A percentile compares a stretch with the other conserved stretches of the same genome.
Evolutionary conservation across 495 filamentous ascomycete genomes (phyloP).

Genomic region (Hypoxylon trugodes): DNA sequence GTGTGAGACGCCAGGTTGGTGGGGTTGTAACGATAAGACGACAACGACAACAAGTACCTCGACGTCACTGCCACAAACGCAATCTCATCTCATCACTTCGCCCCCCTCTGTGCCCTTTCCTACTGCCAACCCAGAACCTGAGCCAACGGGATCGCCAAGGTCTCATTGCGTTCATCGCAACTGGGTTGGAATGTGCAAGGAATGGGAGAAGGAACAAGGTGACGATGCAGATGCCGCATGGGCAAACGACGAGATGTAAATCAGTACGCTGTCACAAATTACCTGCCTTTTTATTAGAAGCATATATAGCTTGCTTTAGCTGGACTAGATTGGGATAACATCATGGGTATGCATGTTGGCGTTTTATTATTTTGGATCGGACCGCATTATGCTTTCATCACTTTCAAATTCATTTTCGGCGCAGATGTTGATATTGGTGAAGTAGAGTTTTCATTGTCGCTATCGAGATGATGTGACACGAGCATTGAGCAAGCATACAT

Average conservation of each 20-base stretch:
- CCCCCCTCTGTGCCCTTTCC: slow-evolving; percentile 44
- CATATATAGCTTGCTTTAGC: slow-evolving; percentile 12
- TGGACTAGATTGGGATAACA: slow-evolving; percentile 41
- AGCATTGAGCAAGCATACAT: slow-evolving; percentile 1
- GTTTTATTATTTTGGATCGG: slow-evolving; percentile 19
- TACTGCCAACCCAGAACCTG: slow-evolving; percentile 32
- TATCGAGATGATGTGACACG: background rate
- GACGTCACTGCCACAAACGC: slow-evolving; percentile 41
- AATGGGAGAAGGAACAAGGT: slow-evolving; percentile 40
- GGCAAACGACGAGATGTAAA: slow-evolving; percentile 43
- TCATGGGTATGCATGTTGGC: slow-evolving; percentile 12
- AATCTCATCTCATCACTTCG: slow-evolving; percentile 46
- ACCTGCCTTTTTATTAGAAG: slow-evolving; percentile 6
- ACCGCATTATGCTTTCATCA: slow-evolving; percentile 11
- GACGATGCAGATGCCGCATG: slow-evolving; percentile 12
- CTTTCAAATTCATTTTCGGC: background rate
- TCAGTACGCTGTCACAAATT: slow-evolving; percentile 7
- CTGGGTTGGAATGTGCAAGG: slow-evolving; percentile 55
- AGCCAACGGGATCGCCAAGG: slow-evolving; percentile 29
- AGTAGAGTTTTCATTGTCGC: background rate
- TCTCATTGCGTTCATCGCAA: slow-evolving; percentile 47
- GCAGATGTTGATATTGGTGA: too few relatives aligned
- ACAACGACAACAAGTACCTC: slow-evolving; percentile 41
- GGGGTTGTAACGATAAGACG: slow-evolving; percentile 62
- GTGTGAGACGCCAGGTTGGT: slow-evolving; percentile 71